These are phyloP conservation scores for Draba incana DNA, from an alignment of 345 rosid species.

Conservation along the genomic window DNA sequence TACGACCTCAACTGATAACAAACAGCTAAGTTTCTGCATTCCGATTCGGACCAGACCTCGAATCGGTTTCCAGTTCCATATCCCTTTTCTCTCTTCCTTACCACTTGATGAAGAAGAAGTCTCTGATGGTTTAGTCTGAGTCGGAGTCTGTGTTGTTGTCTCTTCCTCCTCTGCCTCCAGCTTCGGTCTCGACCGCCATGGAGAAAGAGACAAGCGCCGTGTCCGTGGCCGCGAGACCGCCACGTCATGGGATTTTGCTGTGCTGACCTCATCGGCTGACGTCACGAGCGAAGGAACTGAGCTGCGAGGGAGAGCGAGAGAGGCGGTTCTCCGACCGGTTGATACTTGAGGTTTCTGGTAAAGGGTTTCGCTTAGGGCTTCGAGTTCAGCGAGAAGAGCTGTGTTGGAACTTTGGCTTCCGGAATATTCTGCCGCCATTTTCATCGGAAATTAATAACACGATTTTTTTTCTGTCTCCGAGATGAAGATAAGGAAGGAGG, in stretches of 20 bases:
- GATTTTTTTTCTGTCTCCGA: background rate
- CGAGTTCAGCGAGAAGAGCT: slow-evolving; percentile 82
- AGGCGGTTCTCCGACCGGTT: slow-evolving; percentile 74
- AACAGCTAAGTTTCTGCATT: slow-evolving; percentile 86
- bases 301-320: slow-evolving; percentile 79
- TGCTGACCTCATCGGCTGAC: slow-evolving; percentile 46
- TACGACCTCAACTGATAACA: slow-evolving; percentile 87
- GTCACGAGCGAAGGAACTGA: slow-evolving; percentile 51
- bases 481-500: slow-evolving; percentile 33
- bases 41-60: slow-evolving; percentile 78
- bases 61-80: slow-evolving; percentile 95
- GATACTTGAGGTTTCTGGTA: slow-evolving; percentile 69
- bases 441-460: background rate
- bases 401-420: slow-evolving; percentile 66
- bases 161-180: slow-evolving; percentile 56
- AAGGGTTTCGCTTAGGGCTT: slow-evolving; percentile 75
- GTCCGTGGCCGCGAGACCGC: slow-evolving; percentile 45
- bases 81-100: slow-evolving; percentile 65
- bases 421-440: slow-evolving; percentile 56
- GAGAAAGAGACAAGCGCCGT: slow-evolving; percentile 86
- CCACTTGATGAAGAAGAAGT: slow-evolving; percentile 3
- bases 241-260: slow-evolving; percentile 39
- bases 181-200: slow-evolving; percentile 83
- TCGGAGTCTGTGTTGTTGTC: slow-evolving; percentile 3
- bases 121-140: slow-evolving; percentile 37